phyloP scores from a whole-genome alignment of 768 basidiomycete species.

The Serendipita sp. region DNA sequence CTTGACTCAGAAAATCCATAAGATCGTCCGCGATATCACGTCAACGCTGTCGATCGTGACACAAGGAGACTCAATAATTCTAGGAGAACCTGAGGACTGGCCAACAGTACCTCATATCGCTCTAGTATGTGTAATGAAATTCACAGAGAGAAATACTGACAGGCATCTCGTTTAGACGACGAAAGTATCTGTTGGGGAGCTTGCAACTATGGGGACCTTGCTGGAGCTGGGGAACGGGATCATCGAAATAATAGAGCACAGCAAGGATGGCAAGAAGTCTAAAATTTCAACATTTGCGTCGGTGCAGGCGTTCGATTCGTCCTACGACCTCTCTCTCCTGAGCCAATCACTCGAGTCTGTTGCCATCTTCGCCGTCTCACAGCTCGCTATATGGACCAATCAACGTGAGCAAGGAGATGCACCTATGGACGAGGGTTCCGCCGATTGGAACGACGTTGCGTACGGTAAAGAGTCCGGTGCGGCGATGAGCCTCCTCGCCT shows the following conservation, averaged over 20 bases:
- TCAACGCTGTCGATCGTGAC: constrained; percentile 55
- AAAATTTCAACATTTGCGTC: constrained; percentile 15
- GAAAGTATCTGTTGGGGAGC: constrained; percentile 67
- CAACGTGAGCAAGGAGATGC: constrained; percentile 47
- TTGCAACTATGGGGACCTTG: constrained; percentile 70
- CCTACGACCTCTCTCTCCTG: constrained; percentile 25
- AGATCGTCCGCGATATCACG: constrained; percentile 51
- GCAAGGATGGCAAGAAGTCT: constrained; percentile 26
- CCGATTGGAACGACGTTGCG: neutral
- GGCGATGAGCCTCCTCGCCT: neutral
- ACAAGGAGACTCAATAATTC: constrained; percentile 47
- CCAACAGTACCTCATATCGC: constrained; percentile 50
- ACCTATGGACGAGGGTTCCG: neutral
- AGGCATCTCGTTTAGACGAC: constrained; percentile 39
- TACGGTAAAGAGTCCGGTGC: neutral
- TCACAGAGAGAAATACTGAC: neutral
- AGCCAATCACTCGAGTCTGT: constrained; percentile 45
- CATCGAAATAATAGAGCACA: constrained; percentile 52
- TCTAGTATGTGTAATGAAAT: constrained; percentile 36
- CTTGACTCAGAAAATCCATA: constrained; percentile 54
- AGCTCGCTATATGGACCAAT: constrained; percentile 61
- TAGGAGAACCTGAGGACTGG: constrained; percentile 48
- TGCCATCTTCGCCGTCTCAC: constrained; percentile 54
- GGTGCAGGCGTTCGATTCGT: constrained; percentile 20
- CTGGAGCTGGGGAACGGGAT: constrained; percentile 71